Percentiles rank a stretch among this genome's conserved stretches.
Evolutionary conservation across 257 asterid genomes (phyloP).

Genomic region (Solanum etuberosum): DNA sequence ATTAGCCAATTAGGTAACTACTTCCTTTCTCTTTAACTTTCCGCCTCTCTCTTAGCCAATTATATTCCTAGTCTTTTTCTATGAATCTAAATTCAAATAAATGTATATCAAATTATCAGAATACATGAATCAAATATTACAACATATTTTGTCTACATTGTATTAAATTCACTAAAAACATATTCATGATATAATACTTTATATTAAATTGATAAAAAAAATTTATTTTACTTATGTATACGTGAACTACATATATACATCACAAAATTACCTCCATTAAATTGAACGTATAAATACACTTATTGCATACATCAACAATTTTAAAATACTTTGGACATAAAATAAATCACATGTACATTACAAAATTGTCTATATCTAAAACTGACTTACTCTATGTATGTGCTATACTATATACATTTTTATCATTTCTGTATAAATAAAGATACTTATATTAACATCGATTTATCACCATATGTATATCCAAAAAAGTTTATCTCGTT

Average conservation of each 20-base stretch:
- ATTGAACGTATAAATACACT: not conserved
- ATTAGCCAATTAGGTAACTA: not conserved
- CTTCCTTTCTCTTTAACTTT: not conserved
- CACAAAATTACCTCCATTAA: not conserved
- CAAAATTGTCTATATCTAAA: not conserved
- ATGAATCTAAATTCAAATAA: no score
- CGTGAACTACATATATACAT: no score
- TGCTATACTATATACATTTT: not conserved
- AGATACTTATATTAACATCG: not conserved
- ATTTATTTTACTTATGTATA: not conserved
- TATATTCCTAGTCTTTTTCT: no score
- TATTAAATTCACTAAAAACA: no score
- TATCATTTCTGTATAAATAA: no score
- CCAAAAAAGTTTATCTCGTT: not conserved
- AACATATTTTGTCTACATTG: no score
- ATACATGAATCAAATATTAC: not conserved
- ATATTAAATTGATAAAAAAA: no score
- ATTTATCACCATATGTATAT: not conserved
- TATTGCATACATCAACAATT: not conserved
- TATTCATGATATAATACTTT: not conserved
- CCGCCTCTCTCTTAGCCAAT: not conserved
- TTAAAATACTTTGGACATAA: no score
- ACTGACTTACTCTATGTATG: no score
- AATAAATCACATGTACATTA: not conserved
- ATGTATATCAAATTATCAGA: no score